Conservation (phyloP, 768 basidiomycete genomes). For the Tubosaeta sp. region DNA sequence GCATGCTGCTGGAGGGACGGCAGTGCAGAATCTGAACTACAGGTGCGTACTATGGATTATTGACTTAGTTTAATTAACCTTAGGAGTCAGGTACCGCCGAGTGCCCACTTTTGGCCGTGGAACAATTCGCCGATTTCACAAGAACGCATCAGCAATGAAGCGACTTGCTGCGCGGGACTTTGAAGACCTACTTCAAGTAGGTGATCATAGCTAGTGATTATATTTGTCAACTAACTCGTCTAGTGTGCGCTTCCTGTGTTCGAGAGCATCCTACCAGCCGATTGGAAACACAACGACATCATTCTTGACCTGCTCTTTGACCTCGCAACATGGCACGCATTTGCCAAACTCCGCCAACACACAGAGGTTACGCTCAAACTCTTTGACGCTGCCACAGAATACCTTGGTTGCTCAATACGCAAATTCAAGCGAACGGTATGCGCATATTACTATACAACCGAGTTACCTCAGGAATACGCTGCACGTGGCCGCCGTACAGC, state of each 20-base stretch:
- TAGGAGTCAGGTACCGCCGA: too few species aligned
- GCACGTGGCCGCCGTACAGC: too few species aligned
- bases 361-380: neutral
- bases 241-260: neutral
- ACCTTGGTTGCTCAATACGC: neutral
- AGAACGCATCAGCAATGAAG: neutral
- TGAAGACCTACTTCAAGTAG: neutral
- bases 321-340: too few species aligned
- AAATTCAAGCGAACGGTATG: neutral
- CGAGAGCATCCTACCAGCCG: neutral
- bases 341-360: neutral
- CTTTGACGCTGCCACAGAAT: neutral
- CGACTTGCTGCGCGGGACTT: neutral
- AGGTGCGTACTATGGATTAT: too few species aligned
- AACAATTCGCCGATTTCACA: neutral
- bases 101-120: neutral
- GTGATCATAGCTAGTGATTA: too few species aligned
- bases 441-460: neutral
- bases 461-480: neutral
- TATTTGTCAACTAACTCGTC: too few species aligned
- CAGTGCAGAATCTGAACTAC: too few species aligned
- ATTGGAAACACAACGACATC: neutral
- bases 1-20: too few species aligned
- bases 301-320: too few species aligned
- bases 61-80: too few species aligned